These are phyloP conservation scores for Epichloe typhina DNA, from an alignment of 2,329 filamentous ascomycete genomes.

Conservation along the genomic window DNA sequence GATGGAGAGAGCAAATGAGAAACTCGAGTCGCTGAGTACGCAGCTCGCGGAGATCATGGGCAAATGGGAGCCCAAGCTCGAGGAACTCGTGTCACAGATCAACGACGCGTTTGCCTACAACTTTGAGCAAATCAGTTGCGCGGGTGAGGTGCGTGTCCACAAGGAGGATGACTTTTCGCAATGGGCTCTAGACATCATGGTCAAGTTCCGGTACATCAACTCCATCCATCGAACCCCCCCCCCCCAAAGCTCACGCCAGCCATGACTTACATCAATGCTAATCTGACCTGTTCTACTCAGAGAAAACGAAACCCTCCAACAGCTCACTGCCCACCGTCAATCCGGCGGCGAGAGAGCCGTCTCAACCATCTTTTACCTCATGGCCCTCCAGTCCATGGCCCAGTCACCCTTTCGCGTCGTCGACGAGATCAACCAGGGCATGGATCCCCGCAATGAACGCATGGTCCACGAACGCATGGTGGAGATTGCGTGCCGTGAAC, in stretches of 20 bases:
- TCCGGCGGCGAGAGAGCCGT: slow-evolving; percentile 94
- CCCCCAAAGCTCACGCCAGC: not conserved
- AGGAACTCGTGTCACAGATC: slow-evolving; percentile 65
- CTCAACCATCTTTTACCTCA: slow-evolving; percentile 96
- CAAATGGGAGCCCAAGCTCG: slow-evolving; percentile 74
- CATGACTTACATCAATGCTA: not conserved
- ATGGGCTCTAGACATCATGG: slow-evolving; percentile 88
- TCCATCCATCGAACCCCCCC: not conserved
- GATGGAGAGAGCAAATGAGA: slow-evolving; percentile 40
- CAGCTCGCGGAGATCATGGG: slow-evolving; percentile 54
- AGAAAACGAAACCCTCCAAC: slow-evolving; percentile 68
- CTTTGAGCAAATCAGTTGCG: slow-evolving; percentile 87
- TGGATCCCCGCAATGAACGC: slow-evolving; percentile 96
- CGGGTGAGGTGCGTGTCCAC: slow-evolving; percentile 75
- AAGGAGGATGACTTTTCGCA: slow-evolving; percentile 89
- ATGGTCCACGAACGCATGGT: slow-evolving; percentile 98
- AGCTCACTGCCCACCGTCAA: slow-evolving; percentile 83
- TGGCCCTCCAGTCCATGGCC: slow-evolving; percentile 89
- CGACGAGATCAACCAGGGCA: slow-evolving; percentile 98
- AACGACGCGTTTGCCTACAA: slow-evolving; percentile 87
- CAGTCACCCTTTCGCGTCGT: slow-evolving; percentile 94
- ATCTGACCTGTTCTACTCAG: slow-evolving; percentile 23
- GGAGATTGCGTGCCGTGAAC: slow-evolving; percentile 81
- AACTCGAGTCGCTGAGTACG: slow-evolving; percentile 39
- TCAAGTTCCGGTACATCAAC: slow-evolving; percentile 69